Conservation (phyloP, 2,329 filamentous ascomycete genomes). For the Grosmannia huntii region DNA sequence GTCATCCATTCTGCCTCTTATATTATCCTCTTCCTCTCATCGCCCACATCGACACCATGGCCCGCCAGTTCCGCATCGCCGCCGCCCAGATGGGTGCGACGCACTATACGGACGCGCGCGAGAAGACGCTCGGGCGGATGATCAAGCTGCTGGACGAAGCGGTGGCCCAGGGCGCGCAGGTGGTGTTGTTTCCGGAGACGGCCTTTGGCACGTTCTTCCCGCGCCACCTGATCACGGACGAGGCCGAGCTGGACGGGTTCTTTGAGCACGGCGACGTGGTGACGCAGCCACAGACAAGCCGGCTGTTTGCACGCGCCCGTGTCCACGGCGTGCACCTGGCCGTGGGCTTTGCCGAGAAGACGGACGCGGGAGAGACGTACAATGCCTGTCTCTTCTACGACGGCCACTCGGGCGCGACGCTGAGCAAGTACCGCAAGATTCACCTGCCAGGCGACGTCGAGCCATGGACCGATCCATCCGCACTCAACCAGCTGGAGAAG, state of each 20-base stretch:
- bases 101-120: conserved; percentile 24
- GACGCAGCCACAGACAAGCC: conserved; percentile 29
- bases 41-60: not conserved
- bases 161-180: conserved; percentile 27
- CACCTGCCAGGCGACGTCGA: conserved; percentile 40
- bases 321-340: conserved; percentile 34
- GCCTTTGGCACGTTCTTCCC: conserved; percentile 46
- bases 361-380: conserved; percentile 22
- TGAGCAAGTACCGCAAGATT: conserved; percentile 42
- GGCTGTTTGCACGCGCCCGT: conserved; percentile 35
- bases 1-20: too few relatives aligned
- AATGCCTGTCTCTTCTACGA: conserved; percentile 41
- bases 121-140: conserved; percentile 33
- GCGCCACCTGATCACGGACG: conserved; percentile 32
- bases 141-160: conserved; percentile 34
- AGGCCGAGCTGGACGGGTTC: conserved; percentile 29
- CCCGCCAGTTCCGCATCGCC: conserved; percentile 21
- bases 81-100: conserved; percentile 41
- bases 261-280: conserved; percentile 34
- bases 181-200: conserved; percentile 40
- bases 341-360: conserved; percentile 39
- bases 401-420: conserved; percentile 24
- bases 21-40: not conserved
- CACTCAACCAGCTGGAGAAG: conserved; percentile 40
- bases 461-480: conserved; percentile 33